These are phyloP conservation scores for Nakazawaea holstii DNA, from an alignment of 805 yeast species.

Conservation along the genomic window DNA sequence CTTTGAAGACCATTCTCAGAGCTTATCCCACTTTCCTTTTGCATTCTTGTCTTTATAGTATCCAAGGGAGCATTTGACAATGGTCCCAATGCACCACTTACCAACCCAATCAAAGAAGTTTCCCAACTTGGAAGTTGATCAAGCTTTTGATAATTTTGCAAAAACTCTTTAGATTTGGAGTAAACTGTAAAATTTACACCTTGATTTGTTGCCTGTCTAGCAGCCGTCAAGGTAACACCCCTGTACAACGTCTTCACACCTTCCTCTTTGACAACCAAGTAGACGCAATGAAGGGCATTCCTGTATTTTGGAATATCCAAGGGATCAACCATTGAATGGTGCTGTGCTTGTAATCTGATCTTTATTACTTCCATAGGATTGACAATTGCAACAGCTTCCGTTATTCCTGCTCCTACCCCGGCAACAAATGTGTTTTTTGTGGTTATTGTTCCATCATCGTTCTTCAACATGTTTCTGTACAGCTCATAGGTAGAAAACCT, in stretches of 20 bases:
- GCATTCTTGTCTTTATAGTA: slow-evolving; percentile 95
- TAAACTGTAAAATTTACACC: slow-evolving; percentile 97
- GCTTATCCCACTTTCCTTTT: slow-evolving; percentile 73
- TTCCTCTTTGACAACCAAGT: slow-evolving; percentile 81
- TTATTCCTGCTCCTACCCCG: slow-evolving; percentile 96
- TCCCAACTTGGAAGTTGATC: slow-evolving; percentile 84
- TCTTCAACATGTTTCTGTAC: slow-evolving; percentile 64
- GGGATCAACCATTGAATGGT: slow-evolving; percentile 84
- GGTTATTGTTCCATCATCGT: slow-evolving; percentile 56
- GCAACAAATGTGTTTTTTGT: slow-evolving; percentile 79
- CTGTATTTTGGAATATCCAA: slow-evolving; percentile 77
- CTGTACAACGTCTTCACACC: slow-evolving; percentile 85
- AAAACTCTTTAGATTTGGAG: slow-evolving; percentile 70
- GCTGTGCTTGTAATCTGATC: slow-evolving; percentile 94
- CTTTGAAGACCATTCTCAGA: slow-evolving; percentile 65
- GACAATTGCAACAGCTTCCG: slow-evolving; percentile 92
- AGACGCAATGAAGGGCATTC: slow-evolving; percentile 88
- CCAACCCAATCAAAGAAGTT: slow-evolving; percentile 84
- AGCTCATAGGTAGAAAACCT: slow-evolving; percentile 92
- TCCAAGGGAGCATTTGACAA: slow-evolving; percentile 96
- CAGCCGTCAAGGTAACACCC: slow-evolving; percentile 94
- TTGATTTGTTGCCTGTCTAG: slow-evolving; percentile 97
- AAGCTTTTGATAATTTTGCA: slow-evolving; percentile 55
- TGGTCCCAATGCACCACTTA: slow-evolving; percentile 97
- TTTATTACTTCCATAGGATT: slow-evolving; percentile 98